These are phyloP conservation scores for Pezicula neosporulosa DNA, from an alignment of 2,329 filamentous ascomycete species.

Conservation along the genomic window DNA sequence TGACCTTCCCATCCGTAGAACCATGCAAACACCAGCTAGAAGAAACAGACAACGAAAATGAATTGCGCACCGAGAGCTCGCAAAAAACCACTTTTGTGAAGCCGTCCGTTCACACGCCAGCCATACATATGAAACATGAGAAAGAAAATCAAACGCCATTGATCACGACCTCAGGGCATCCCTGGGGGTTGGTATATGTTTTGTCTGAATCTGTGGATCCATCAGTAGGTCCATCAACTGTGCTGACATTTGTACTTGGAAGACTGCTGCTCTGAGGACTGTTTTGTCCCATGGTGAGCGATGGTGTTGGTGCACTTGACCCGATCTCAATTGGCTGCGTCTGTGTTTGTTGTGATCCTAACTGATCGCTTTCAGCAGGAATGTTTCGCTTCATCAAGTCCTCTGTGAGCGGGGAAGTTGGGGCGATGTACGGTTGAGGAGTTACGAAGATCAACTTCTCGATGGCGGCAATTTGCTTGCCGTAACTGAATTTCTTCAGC, in stretches of 20 bases:
- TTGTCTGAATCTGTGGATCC: slow-evolving; percentile 16
- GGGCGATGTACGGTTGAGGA: slow-evolving; percentile 1
- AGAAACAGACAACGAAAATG: too few species aligned
- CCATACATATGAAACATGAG: background rate
- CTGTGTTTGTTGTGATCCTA: slow-evolving; percentile 20
- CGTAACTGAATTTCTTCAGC: slow-evolving; percentile 61
- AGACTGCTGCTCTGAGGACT: slow-evolving; percentile 65
- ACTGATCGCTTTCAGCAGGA: slow-evolving; percentile 5
- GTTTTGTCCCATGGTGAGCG: slow-evolving; percentile 65
- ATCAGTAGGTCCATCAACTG: slow-evolving; percentile 25
- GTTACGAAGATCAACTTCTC: slow-evolving; percentile 48
- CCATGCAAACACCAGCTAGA: too few species aligned
- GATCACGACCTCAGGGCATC: slow-evolving; percentile 24
- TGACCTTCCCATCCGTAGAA: too few species aligned
- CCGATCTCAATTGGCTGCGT: slow-evolving; percentile 38
- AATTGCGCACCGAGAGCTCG: too few species aligned
- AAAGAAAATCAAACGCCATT: slow-evolving; percentile 14
- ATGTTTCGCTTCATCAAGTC: slow-evolving; percentile 4
- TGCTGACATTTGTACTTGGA: slow-evolving; percentile 59
- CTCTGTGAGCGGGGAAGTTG: slow-evolving; percentile 3
- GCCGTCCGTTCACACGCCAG: background rate
- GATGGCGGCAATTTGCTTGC: slow-evolving; percentile 64
- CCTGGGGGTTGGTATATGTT: slow-evolving; percentile 13
- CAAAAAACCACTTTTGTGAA: background rate
- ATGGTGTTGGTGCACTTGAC: slow-evolving; percentile 59